Percentiles rank a stretch among this genome's conserved stretches.
These are phyloP conservation scores for Phytophthora hybrid DNA, from an alignment of 352 stramenopile genomes.

Conservation along the genomic window DNA sequence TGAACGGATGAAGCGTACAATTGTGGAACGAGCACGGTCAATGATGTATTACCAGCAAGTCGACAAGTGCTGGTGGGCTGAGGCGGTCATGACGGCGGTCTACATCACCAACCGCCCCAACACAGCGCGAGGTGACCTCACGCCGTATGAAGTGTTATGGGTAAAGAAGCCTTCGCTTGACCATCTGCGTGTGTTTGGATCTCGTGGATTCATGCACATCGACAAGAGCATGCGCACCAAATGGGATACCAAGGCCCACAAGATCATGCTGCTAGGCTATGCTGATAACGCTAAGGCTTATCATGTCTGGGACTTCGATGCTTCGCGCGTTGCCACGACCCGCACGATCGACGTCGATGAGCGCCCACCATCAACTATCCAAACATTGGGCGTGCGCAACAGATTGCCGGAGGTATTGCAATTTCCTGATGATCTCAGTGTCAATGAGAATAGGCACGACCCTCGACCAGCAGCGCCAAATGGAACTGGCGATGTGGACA, in stretches of 20 bases:
- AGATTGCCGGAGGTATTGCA: background rate
- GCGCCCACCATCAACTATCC: background rate
- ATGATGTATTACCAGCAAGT: slow-evolving; percentile 22
- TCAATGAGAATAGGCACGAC: too few relatives aligned
- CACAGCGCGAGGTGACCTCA: too few relatives aligned
- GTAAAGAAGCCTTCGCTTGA: too few relatives aligned
- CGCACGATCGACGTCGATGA: slow-evolving; percentile 9
- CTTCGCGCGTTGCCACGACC: background rate
- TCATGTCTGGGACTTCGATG: slow-evolving; percentile 16
- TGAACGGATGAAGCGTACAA: slow-evolving; percentile 23
- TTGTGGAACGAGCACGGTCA: slow-evolving; percentile 5
- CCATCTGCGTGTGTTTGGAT: too few relatives aligned
- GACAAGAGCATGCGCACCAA: too few relatives aligned
- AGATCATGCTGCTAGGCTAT: slow-evolving; percentile 19
- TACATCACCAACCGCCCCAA: too few relatives aligned
- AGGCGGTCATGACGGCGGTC: slow-evolving; percentile 14
- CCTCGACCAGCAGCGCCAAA: too few relatives aligned
- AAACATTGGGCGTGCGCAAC: background rate
- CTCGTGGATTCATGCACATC: too few relatives aligned
- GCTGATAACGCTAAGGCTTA: slow-evolving; percentile 14
- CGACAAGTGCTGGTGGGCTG: slow-evolving; percentile 12
- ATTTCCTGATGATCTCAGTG: too few relatives aligned
- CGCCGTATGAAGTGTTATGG: too few relatives aligned
- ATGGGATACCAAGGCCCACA: slow-evolving; percentile 14
- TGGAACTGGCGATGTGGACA: too few relatives aligned